Evolutionary conservation across 2,329 filamentous ascomycete genomes (phyloP).

Genomic region (Arthrinium puccinioides): DNA sequence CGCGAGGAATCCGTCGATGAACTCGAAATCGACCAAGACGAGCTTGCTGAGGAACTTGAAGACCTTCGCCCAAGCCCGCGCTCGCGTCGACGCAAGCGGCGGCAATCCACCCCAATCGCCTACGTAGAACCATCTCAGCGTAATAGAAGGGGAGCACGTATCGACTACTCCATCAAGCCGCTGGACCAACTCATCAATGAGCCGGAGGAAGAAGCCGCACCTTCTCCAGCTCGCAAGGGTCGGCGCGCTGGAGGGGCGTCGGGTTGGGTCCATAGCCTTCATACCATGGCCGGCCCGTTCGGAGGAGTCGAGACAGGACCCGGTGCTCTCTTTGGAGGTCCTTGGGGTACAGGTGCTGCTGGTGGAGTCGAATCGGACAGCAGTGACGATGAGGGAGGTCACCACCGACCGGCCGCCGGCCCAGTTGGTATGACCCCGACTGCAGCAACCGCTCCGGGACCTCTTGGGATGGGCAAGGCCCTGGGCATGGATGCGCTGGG

Average conservation of each 20-base stretch:
- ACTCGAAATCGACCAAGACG: slow-evolving; percentile 53
- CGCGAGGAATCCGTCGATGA: slow-evolving; percentile 47
- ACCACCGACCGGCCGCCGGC: slow-evolving; percentile 51
- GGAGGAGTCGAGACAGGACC: slow-evolving; percentile 63
- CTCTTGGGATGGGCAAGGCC: slow-evolving; percentile 31
- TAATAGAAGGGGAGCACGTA: slow-evolving; percentile 58
- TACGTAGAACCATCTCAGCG: too few species aligned
- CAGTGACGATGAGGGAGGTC: slow-evolving; percentile 83
- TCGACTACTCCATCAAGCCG: slow-evolving; percentile 82
- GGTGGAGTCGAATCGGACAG: slow-evolving; percentile 89
- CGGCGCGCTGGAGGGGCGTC: slow-evolving; percentile 55
- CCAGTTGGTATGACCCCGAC: slow-evolving; percentile 57
- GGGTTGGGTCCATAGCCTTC: slow-evolving; percentile 71
- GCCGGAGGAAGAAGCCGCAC: slow-evolving; percentile 64
- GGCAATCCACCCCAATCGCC: slow-evolving; percentile 49
- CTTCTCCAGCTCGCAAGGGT: slow-evolving; percentile 59
- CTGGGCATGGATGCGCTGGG: slow-evolving; percentile 31
- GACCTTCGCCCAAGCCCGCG: slow-evolving; percentile 51
- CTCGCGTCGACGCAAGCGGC: slow-evolving; percentile 40
- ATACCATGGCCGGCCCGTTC: slow-evolving; percentile 89
- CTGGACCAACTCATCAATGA: slow-evolving; percentile 51
- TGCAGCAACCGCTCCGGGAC: slow-evolving; percentile 36
- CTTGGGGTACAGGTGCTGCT: slow-evolving; percentile 59
- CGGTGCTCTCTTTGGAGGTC: slow-evolving; percentile 64
- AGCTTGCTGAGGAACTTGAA: slow-evolving; percentile 58